Base-by-base conservation (phyloP, 306 rosid genomes). In the Cucurbita maxima region DNA sequence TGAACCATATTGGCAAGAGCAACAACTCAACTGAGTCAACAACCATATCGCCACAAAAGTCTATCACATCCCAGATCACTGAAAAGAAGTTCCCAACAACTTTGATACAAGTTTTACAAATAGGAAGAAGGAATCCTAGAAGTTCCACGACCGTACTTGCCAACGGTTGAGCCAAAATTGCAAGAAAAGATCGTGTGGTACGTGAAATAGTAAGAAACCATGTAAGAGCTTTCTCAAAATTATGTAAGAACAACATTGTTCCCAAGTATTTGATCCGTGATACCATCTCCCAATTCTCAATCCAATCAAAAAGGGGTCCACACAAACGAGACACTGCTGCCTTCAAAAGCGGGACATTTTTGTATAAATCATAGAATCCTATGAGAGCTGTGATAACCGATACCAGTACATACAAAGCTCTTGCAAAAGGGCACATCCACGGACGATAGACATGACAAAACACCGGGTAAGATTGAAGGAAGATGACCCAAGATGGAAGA, bases 261-360 rank as follows among this genome's bases (percentile, higher is more conserved):
- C 98, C 98, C 75, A 94, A 83, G 83, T 90, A 94, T 74, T 86
- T 90, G 73, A 94, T 86, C 89, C 98, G 83, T 58, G 98, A 85
- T 79, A 94, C 84, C 98, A 94, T 94, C 74, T 89, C 96, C 98
- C 97, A 89, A 77, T 87, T 86, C 81, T 94, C 98, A 76, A 94
- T 90, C 97, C 97, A 94, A 85, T 90, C 97, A 55, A 94, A 84
- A 60, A 94, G 87, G 20, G 98, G 98, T 58, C 98, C 98, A 81
- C 87, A 89, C 58, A 94, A 76, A 71, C 90, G 97, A 83, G 90
- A 86, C 19, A 92, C 97, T 58, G 98, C 84, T 76, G 84, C 95
- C 86, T 94, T 94, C 66, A 94, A 93, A 75, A 94, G 86, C 45
- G 98, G 98, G 81, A 94, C 97, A 82, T 94, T 94, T 79, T 94